Base-by-base conservation (phyloP, 2,329 filamentous ascomycete genomes). In the Neopestalotiopsis clavispora region DNA sequence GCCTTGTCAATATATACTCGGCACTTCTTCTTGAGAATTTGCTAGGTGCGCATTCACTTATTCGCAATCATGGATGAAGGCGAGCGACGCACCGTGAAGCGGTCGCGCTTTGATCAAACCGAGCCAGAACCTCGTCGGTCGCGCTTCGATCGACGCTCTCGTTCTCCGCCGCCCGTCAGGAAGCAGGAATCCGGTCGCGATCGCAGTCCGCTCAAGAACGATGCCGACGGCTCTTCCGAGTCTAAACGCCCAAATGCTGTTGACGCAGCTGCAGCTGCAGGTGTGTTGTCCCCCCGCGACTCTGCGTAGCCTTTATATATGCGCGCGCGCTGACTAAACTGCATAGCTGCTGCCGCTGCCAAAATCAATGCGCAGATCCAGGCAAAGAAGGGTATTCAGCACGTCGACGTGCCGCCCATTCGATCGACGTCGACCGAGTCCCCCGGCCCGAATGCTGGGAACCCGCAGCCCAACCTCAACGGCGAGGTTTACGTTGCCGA, bases 401-500 rank as follows among this genome's bases (percentile, higher is more conserved):
- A 97, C 83, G 92, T 94, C 74, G 94, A 97, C 74, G 94, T 95
- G 17, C 93, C 94, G 52, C 92, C 94, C 14, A 94, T 96, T 79
- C 88, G 88, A 78, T 87, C 89, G 23, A 84, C 86, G 32, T 83
- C 86, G 56, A 80, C 82, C 60, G 79, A 80, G 32, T 76, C 82
- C 59, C 79, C 83, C n/a, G 83, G 83, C 59, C 75, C 80, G 4
- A 72, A 78, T 58, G 73, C 79, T 30, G 73, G 77, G 23, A 76
- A 75, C 69, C 73, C 72, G 10, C 75, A 80, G 23, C 76, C 80
- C 40, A 89, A 89, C 70, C 87, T 97, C 80, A 94, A 95, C 76
- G 90, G 92, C 76, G 94, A 97, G 77, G 92, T 97, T 80, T 98
- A 98, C 79, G 92, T 97, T 75, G 92, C 95, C 71, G 96, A 98